A percentile compares a stretch with the other conserved stretches of the same genome.
phyloP scores from a whole-genome alignment of 164 flowering plant species.

The Nelumbo lutea region DNA sequence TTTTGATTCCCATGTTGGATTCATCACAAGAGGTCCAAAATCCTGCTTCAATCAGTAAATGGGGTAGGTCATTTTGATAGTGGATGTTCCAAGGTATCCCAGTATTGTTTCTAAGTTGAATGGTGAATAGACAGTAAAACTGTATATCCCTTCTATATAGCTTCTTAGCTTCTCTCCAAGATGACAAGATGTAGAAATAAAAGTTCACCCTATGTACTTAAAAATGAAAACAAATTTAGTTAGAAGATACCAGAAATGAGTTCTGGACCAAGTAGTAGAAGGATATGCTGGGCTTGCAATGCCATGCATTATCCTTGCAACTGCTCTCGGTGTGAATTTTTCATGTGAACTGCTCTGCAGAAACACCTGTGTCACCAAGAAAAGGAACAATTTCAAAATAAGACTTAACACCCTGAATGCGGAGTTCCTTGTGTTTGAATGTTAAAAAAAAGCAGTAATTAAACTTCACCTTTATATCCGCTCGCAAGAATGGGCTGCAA shows the following conservation, averaged over 20 bases:
- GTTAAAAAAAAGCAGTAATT: background rate
- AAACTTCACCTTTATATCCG: slow-evolving; percentile 82
- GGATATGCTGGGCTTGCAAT: slow-evolving; percentile 91
- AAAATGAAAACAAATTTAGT: slow-evolving; percentile 8
- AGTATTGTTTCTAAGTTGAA: background rate
- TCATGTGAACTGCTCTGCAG: slow-evolving; percentile 68
- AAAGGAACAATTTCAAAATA: background rate
- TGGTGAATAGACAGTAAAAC: background rate
- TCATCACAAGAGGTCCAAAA: background rate
- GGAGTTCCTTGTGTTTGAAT: background rate
- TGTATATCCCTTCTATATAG: background rate
- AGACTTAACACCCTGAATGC: background rate
- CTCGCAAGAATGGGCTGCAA: slow-evolving; percentile 81
- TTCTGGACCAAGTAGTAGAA: slow-evolving; percentile 70
- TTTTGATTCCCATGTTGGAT: background rate
- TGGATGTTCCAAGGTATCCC: background rate
- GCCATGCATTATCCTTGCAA: slow-evolving; percentile 97
- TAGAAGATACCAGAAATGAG: slow-evolving; percentile 82
- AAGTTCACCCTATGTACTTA: background rate
- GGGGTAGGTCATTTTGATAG: background rate
- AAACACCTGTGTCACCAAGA: slow-evolving; percentile 55
- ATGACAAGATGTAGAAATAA: background rate
- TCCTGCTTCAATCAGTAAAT: background rate
- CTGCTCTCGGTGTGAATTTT: slow-evolving; percentile 94
- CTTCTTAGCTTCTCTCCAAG: background rate